These are phyloP conservation scores for Solanum aculeatissimum DNA, from an alignment of 305 asterid genomes.

Conservation along the genomic window DNA sequence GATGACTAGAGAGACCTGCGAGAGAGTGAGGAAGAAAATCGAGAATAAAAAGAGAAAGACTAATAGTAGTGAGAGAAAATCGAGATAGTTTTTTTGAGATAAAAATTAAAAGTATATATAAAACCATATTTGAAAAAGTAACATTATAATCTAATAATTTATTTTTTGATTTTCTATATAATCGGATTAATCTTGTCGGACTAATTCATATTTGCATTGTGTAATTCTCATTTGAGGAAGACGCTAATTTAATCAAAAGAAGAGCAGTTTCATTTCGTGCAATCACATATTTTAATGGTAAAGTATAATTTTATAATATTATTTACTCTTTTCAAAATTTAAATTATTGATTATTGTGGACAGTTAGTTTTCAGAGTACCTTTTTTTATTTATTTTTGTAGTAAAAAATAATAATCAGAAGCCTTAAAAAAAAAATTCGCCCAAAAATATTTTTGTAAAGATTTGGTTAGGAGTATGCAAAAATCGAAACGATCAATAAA, in stretches of 20 bases:
- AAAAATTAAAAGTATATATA: background rate
- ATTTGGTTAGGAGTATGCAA: too few species aligned
- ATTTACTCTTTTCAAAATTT: background rate
- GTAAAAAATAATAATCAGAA: too few species aligned
- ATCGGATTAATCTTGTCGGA: background rate
- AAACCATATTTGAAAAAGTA: too few species aligned
- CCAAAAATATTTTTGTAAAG: too few species aligned
- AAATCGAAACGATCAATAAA: too few species aligned
- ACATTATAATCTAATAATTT: too few species aligned
- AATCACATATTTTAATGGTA: background rate
- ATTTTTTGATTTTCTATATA: too few species aligned
- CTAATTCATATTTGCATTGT: too few species aligned
- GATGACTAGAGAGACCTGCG: background rate
- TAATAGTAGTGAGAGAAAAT: background rate
- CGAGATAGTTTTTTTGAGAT: background rate
- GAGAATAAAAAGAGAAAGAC: background rate
- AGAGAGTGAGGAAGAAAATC: background rate
- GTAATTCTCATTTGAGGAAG: background rate
- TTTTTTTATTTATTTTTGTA: background rate
- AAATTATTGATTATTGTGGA: too few species aligned
- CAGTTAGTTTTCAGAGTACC: background rate
- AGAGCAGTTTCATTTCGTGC: background rate
- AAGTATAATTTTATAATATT: background rate
- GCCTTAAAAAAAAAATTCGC: background rate
- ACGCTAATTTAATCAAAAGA: background rate